Evolutionary conservation across 768 basidiomycete species (phyloP), one percentile per base, ranked within the genome.

Genomic region (Boletales sp.): DNA sequence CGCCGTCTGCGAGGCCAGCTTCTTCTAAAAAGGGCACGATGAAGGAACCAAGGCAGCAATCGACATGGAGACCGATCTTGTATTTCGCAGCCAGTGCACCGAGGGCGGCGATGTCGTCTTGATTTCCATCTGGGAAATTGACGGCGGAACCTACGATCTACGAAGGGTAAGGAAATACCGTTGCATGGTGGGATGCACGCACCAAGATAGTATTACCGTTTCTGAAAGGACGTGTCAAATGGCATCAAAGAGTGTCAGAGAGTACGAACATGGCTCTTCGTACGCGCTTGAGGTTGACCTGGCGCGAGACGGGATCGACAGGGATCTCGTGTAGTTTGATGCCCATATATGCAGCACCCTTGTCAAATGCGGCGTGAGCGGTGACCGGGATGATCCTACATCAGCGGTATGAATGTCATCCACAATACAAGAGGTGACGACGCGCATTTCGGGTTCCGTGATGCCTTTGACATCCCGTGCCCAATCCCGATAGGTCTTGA

Each of bases 401-500:
- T 51, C 10, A 50, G 29, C 9, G 34, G 6, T 3, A 27, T 27
- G 24, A 27, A 27, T 3, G 12, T 27, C n/a, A 30, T 8, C 11
- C 3, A n/a, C 7, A 8, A 24, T 7, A 55, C 18, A 1, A 27
- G 38, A 35, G 9, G 12, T 2, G 21, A 34, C 27, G 15, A 69
- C 83, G 31, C 54, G 92, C 94, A 98, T 94, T 66, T 99, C 95
- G 1, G 95, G 95, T 52, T 87, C 80, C 0, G 79, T 90, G 58
- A 97, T 90, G 8, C 92, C 91, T 66, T 93, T 94, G 36, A 85
- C 84, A 2, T 74, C 78, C 40, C 78, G 72, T 7, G 91, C 95
- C 90, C 94, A 97, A 56, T 97, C 94, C 13, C 93, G 81, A 63
- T 99, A 84, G 0, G 94, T 89, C 74, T 97, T 97, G 56, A 92